Evolutionary conservation across 441 rosid species (phyloP).

Genomic region (Omphalea diandra): DNA sequence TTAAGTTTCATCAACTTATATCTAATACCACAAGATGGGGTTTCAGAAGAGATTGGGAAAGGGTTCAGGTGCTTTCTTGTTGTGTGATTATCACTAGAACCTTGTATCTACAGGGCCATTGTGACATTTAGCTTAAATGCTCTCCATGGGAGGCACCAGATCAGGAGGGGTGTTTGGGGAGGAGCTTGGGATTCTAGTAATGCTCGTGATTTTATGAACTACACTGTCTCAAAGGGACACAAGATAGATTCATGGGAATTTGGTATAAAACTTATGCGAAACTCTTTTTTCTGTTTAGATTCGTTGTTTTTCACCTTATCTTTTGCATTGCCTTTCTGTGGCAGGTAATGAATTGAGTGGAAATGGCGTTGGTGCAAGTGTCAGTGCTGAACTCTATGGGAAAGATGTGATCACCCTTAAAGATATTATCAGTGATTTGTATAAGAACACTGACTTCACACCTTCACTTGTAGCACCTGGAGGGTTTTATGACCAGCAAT

Average conservation of each 20-base stretch:
- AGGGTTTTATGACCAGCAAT: constrained; percentile 69
- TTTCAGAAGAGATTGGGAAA: background rate
- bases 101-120: constrained; percentile 51
- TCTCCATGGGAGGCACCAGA: constrained; percentile 70
- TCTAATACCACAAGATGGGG: constrained; percentile 2
- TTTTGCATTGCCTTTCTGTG: constrained; percentile 20
- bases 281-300: background rate
- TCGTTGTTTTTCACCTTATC: constrained; percentile 15
- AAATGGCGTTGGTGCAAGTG: constrained; percentile 73
- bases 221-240: constrained; percentile 79
- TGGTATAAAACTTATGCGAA: constrained; percentile 42
- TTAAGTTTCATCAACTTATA: constrained; percentile 6
- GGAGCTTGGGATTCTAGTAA: constrained; percentile 84
- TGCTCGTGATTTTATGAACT: constrained; percentile 72
- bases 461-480: constrained; percentile 88
- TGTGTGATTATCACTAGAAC: constrained; percentile 20
- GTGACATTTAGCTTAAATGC: constrained; percentile 96
- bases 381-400: constrained; percentile 70
- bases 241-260: constrained; percentile 93
- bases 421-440: constrained; percentile 52
- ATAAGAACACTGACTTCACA: constrained; percentile 45
- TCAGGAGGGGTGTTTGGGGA: constrained; percentile 56
- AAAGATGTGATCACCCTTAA: constrained; percentile 66
- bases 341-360: constrained; percentile 92
- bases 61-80: background rate